Evolutionary conservation across 2,329 filamentous ascomycete species (phyloP), one percentile per base, ranked within the genome.

Genomic region (Blastomyces emzantsi): DNA sequence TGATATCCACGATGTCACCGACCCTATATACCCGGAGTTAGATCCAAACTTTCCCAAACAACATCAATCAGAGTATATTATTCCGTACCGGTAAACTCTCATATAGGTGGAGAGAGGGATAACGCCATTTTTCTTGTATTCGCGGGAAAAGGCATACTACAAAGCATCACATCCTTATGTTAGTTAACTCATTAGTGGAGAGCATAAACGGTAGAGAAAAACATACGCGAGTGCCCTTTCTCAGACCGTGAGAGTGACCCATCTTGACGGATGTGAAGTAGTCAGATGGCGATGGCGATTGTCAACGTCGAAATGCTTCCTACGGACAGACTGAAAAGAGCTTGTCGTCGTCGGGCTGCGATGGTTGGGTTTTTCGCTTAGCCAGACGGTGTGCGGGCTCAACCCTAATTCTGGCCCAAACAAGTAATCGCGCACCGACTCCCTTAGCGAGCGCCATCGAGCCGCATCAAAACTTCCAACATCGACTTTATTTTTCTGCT

Each of bases 1-100:
- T 95, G 80, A 99, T 91, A 80, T 99, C 94, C 77, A 99, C 94
- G 74, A 97, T 97, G 78, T 99, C 94, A 80, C 94, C 94, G 77
- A 99, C 94, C 80, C 88, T 91, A 74, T 67, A 70, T 64, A 66
- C 60, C 69, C 76, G 30, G 19, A n/a, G n/a, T 57, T 87, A 76
- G 86, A 80, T 73, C 64, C 68, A n/a, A 45, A 25, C 74, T 75
- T 68, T 66, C 67, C 62, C 58, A 63, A 64, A 17, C 28, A 30
- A 7, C 65, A 64, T 61, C 66, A 63, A 66, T 66, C 70, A 30
- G 4, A 30, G 13, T 7, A 33, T 36, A 9, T 60, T 66, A 64
- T 67, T 66, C 74, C 84, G 74, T 83, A 91, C 87, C 89, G 91
- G 89, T 95, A 97, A 78, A 90, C 86, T 80, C 87, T 88, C 76